Percentiles rank a stretch among this genome's conserved stretches.
Conservation (phyloP, 1,284 basidiomycete species). For the Apiotrichum sp. region DNA sequence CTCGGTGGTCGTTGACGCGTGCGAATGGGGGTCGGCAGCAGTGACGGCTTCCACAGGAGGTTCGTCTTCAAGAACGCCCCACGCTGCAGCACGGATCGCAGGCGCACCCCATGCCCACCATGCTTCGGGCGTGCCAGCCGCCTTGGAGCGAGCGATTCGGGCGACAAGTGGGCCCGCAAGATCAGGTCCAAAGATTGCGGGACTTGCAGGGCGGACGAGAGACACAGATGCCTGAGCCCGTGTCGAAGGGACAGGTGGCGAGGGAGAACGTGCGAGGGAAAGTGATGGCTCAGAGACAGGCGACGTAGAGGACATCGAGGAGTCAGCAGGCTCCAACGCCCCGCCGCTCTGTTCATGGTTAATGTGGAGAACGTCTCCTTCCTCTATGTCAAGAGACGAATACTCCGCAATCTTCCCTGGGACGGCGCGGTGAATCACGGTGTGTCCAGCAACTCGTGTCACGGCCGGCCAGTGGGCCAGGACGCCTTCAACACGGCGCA, state of each 20-base stretch:
- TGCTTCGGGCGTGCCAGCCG: not conserved
- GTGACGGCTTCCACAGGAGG: not conserved
- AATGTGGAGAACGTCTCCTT: no score
- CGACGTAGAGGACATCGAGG: not conserved
- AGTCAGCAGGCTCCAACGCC: not conserved
- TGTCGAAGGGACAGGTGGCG: no score
- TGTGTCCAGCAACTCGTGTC: not conserved
- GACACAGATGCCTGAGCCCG: no score
- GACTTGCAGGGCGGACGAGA: not conserved
- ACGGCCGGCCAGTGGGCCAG: constrained; percentile 2
- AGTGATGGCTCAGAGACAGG: not conserved
- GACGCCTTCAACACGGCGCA: not conserved
- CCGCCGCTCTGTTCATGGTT: no score
- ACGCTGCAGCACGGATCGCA: not conserved
- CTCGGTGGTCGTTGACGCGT: not conserved
- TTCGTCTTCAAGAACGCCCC: not conserved
- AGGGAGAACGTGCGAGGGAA: not conserved
- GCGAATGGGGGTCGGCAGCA: not conserved
- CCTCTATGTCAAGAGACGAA: not conserved
- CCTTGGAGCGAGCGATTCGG: not conserved
- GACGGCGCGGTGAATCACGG: constrained; percentile 2
- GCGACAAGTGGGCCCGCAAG: not conserved
- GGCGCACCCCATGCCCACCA: constrained; percentile 2
- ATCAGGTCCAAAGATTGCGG: not conserved
- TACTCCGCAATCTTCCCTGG: not conserved